Evolutionary conservation across 2,329 filamentous ascomycete species (phyloP).

Genomic region (Trichoderma hamatum): DNA sequence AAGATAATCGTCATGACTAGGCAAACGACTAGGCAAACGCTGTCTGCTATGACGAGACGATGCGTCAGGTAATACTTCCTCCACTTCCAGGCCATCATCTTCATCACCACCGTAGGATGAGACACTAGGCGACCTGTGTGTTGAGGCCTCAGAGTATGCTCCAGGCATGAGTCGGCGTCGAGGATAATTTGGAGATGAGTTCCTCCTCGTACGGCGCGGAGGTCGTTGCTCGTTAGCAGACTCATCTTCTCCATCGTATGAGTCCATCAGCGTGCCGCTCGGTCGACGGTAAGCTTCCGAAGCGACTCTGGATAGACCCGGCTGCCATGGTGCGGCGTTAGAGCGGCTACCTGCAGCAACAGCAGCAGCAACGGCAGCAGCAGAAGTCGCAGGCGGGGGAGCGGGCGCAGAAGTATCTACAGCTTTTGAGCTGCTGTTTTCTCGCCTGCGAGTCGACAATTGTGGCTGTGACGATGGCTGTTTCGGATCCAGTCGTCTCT

Average conservation of each 20-base stretch:
- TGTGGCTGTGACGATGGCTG: slow-evolving; percentile 18
- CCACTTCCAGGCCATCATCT: slow-evolving; percentile 36
- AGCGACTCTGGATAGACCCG: slow-evolving; percentile 36
- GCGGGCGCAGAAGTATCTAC: slow-evolving; percentile 34
- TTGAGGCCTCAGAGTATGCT: slow-evolving; percentile 27
- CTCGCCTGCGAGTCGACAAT: slow-evolving; percentile 36
- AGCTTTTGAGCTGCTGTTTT: slow-evolving; percentile 34
- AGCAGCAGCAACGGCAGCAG: slow-evolving; percentile 3
- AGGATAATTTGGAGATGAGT: slow-evolving; percentile 26
- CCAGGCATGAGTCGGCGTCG: slow-evolving; percentile 24
- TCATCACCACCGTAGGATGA: slow-evolving; percentile 22
- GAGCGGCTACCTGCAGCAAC: slow-evolving; percentile 28
- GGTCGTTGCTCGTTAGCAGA: slow-evolving; percentile 22
- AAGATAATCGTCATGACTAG: slow-evolving; percentile 37
- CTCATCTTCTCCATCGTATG: slow-evolving; percentile 27
- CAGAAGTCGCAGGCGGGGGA: slow-evolving; percentile 6
- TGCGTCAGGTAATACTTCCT: slow-evolving; percentile 34
- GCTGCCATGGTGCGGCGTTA: slow-evolving; percentile 36
- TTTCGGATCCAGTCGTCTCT: slow-evolving; percentile 33
- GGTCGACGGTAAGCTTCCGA: slow-evolving; percentile 40
- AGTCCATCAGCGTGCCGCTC: slow-evolving; percentile 32
- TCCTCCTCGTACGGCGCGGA: slow-evolving; percentile 24
- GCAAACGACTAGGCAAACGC: slow-evolving; percentile 32
- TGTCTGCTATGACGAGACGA: slow-evolving; percentile 26
- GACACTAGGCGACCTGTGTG: slow-evolving; percentile 22